Conservation (phyloP, 2,329 filamentous ascomycete genomes). For the Aspergillus sp. region DNA sequence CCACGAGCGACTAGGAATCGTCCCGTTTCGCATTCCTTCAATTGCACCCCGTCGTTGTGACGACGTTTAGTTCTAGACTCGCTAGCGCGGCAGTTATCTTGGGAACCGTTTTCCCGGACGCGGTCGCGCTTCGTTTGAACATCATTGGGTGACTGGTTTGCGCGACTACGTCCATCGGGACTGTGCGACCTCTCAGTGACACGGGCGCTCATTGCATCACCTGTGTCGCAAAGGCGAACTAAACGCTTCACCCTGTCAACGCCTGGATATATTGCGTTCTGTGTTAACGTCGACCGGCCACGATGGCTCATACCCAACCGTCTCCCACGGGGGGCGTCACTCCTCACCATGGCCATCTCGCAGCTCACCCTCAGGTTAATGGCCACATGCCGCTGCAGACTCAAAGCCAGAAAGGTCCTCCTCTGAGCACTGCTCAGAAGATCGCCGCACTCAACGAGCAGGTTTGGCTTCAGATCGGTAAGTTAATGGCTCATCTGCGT, state of each 20-base stretch:
- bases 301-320: conserved; percentile 76
- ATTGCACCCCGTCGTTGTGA: not conserved
- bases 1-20: not conserved
- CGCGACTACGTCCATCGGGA: conserved; percentile 19
- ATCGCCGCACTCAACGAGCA: conserved; percentile 78
- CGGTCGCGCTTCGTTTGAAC: conserved; percentile 13
- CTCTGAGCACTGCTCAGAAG: conserved; percentile 69
- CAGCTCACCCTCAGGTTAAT: conserved; percentile 36
- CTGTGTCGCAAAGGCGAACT: conserved; percentile 30
- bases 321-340: conserved; percentile 76
- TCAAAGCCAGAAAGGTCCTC: conserved; percentile 58
- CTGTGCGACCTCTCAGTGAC: conserved; percentile 23
- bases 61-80: not conserved
- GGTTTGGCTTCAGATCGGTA: conserved; percentile 93
- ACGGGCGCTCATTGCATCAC: conserved; percentile 34
- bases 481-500: conserved; percentile 31
- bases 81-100: not conserved
- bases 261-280: conserved; percentile 13
- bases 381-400: conserved; percentile 60
- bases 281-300: conserved; percentile 17
- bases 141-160: conserved; percentile 15
- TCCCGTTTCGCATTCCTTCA: not conserved
- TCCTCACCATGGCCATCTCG: conserved; percentile 56
- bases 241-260: conserved; percentile 15
- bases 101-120: conserved; percentile 8